Base-by-base conservation (phyloP, 208 protist genomes). In the Endotrypanum monterogeii region DNA sequence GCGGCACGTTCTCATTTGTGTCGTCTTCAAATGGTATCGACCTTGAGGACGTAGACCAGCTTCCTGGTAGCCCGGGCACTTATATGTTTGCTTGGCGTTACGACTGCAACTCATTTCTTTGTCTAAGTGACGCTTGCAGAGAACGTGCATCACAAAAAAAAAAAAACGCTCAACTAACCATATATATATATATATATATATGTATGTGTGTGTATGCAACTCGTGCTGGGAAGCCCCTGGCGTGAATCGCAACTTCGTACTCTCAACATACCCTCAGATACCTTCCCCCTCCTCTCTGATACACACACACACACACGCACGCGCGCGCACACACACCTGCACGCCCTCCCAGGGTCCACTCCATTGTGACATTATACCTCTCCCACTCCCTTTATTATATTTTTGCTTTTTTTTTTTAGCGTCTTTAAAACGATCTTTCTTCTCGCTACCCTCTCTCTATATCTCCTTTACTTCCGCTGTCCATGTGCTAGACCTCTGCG, bases 111-210 rank as follows among this genome's bases (percentile, higher is more conserved):
- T n/a, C n/a, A n/a, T n/a, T n/a, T n/a, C n/a, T n/a, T n/a, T n/a
- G n/a, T n/a, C n/a, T n/a, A n/a, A n/a, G n/a, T n/a, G n/a, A n/a
- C n/a, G n/a, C n/a, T n/a, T n/a, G n/a, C n/a, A n/a, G n/a, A n/a
- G n/a, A n/a, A n/a, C n/a, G n/a, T n/a, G n/a, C n/a, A n/a, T n/a
- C n/a, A n/a, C 39, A 55, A 72, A 7, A 41, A 23, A 58, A n/a
- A 60, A 60, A 23, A 28, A 58, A 30, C 20, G 14, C 6, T 5
- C 28, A n/a, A n/a, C 9, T 30, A 72, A 5, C 61, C 14, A 67
- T 41, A 28, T 67, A 67, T 67, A 71, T 58, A 51, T 58, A 30
- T 71, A 35, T 71, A 30, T 56, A 11, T 71, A 35, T 71, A 71
- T 67, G 66, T 67, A 30, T 20, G 39, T 67, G 51, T 37, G 51